Evolutionary conservation across 148 eudicot genomes (phyloP), one percentile per base, ranked within the genome.

Genomic region (Polygonum aviculare): DNA sequence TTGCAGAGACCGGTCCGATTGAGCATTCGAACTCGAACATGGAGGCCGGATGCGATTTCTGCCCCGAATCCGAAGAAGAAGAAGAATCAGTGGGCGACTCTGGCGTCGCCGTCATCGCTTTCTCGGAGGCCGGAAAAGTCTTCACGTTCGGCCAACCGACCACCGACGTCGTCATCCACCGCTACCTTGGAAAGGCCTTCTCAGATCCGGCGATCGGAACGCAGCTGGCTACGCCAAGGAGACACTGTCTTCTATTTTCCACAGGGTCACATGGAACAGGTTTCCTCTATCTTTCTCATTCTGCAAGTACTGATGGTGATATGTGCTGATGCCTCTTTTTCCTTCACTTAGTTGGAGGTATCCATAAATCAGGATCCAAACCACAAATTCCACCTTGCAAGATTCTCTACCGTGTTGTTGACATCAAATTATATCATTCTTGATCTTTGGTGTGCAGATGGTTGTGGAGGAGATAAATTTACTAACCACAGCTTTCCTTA

Each of bases 241-340:
- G 92, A 93, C 75, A 91, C 86, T 55, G 96, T 91, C 49, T 93
- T 75, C 83, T 93, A 93, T 81, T 93, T 91, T 81, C 98, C 98
- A 45, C 98, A 91, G 80, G 98, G 98, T 80, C 96, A 93, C 86
- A 84, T 93, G 87, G 96, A 93, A 80, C 98, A 93, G 83, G 98
- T 89, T 18, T 69, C 12, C 41, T 69, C 38, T 69, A 26, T 26
- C 9, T 5, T 19, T 21, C 14, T 72, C 5, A 48, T 19, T 44
- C 8, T 74, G 76, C 60, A 31, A 74, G 35, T 48, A 22, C 40
- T 39, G 76, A 48, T 21, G 33, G 33, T 51, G 44, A 57, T 41
- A 16, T 26, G 36, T 36, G 47, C 9, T 44, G 12, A 51, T 74
- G 50, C n/a, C 35, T 69, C 39, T 36, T 69, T 36, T 54, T 7